Base-by-base conservation (phyloP, 495 filamentous ascomycete genomes). In the Aspergillus indologenus region DNA sequence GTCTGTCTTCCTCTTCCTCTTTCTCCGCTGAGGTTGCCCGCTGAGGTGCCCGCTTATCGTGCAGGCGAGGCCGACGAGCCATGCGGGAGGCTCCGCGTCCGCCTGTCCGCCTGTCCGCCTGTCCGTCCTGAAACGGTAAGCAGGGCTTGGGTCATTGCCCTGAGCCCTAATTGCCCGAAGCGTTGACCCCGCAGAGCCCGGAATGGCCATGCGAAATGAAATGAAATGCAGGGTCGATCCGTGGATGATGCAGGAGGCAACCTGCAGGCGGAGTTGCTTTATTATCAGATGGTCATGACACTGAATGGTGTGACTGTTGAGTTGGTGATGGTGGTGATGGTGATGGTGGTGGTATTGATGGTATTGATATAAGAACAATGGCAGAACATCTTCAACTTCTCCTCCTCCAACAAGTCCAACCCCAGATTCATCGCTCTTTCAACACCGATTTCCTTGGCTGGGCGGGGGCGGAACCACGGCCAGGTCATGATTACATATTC, bases 131-230 rank as follows among this genome's bases (percentile, higher is more conserved):
- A 67, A 69, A 19, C 0, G 71, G 74, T 60, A 69, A 17, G 49
- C 69, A 75, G 71, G 72, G 71, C 47, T 61, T 64, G 67, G 69
- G 72, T 65, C 46, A 64, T 1, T 19, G 49, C 61, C 67, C 67
- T 59, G 42, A 51, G 60, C 67, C 67, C 67, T 69, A 57, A 8
- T 12, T 63, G 59, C 60, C 60, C 8, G 11, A 64, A 45, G 5
- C 11, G 54, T 26, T 1, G n/a, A 29, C 42, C 57, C 57, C 49
- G 47, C 56, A 57, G 20, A 19, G n/a, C n/a, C n/a, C 19, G 21
- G 15, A 42, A 9, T 4, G 47, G 3, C 18, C 12, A n/a, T 24
- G 23, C 8, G 14, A 26, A 51, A n/a, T 29, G 26, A 4, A 3
- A 29, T 29, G 26, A 3, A 29, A n/a, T n/a, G 47, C 47, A 50